Evolutionary conservation across 176 grass and related monocot species (phyloP).

Genomic region (Aechmea fasciata): DNA sequence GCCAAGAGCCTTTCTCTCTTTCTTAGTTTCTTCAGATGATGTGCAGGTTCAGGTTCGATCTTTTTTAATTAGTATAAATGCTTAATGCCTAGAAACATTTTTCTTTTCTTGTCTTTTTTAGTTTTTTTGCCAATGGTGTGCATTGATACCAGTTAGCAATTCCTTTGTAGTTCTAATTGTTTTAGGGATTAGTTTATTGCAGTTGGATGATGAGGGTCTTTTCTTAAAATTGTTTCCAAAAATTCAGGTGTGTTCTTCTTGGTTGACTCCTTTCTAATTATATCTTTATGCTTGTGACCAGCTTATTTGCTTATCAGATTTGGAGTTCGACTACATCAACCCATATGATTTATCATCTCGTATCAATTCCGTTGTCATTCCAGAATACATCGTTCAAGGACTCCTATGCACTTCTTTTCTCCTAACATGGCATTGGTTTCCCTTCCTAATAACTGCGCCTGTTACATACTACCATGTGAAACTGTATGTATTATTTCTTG

Average conservation of each 20-base stretch:
- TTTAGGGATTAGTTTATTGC: background rate
- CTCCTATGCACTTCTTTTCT: conserved; percentile 58
- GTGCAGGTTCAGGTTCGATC: no score
- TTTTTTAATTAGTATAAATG: background rate
- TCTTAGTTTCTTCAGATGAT: no score
- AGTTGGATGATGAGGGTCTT: background rate
- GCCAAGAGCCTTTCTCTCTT: no score
- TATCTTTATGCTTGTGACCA: conserved; percentile 31
- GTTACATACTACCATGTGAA: conserved; percentile 88
- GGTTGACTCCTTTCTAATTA: conserved; percentile 18
- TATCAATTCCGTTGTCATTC: conserved; percentile 68
- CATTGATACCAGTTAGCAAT: background rate
- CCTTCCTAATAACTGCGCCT: conserved; percentile 67
- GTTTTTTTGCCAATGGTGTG: background rate
- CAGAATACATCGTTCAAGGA: conserved; percentile 65
- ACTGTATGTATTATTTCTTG: conserved; percentile 46
- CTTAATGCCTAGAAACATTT: background rate
- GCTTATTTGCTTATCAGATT: conserved; percentile 82
- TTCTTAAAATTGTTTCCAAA: conserved; percentile 1
- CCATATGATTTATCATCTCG: conserved; percentile 81
- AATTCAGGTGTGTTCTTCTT: conserved; percentile 13
- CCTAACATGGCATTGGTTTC: conserved; percentile 73
- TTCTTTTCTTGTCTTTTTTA: background rate
- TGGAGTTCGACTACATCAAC: conserved; percentile 97
- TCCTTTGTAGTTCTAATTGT: background rate